Percentiles rank a stretch among this genome's conserved stretches.
Evolutionary conservation across 1,139 yeast genomes (phyloP).

Genomic region (Debaryomycetaceae sp.): DNA sequence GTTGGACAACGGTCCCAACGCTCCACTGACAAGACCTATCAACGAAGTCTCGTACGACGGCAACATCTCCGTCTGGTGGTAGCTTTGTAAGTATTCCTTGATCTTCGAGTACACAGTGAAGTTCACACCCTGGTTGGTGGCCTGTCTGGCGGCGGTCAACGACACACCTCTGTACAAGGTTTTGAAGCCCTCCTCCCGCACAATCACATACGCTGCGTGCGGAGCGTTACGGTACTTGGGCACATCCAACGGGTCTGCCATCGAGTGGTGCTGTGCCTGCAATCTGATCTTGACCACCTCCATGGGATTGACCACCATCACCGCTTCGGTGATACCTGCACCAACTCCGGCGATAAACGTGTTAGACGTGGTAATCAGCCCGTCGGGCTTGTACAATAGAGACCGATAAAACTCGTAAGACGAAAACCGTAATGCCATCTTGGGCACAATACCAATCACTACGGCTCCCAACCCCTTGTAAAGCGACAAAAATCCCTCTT

Average conservation of each 20-base stretch:
- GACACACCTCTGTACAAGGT: slow-evolving; percentile 94
- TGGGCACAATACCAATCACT: slow-evolving; percentile 94
- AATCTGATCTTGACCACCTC: slow-evolving; percentile 94
- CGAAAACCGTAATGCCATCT: slow-evolving; percentile 95
- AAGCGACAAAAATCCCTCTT: slow-evolving; percentile 81
- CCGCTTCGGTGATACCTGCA: slow-evolving; percentile 97
- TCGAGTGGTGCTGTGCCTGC: slow-evolving; percentile 92
- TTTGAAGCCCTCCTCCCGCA: slow-evolving; percentile 85
- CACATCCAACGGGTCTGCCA: slow-evolving; percentile 73
- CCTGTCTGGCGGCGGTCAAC: slow-evolving; percentile 95
- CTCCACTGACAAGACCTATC: slow-evolving; percentile 91
- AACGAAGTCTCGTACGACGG: slow-evolving; percentile 94
- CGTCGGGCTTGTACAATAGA: slow-evolving; percentile 61
- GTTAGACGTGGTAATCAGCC: slow-evolving; percentile 64
- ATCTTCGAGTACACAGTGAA: slow-evolving; percentile 91
- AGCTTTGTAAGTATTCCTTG: slow-evolving; percentile 65
- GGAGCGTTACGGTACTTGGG: slow-evolving; percentile 93
- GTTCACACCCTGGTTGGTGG: slow-evolving; percentile 97
- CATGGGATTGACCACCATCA: slow-evolving; percentile 91
- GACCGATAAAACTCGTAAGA: slow-evolving; percentile 88
- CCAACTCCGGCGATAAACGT: slow-evolving; percentile 94
- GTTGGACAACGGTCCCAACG: slow-evolving; percentile 94
- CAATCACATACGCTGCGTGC: slow-evolving; percentile 81
- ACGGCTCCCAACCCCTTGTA: slow-evolving; percentile 98
- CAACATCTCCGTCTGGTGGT: slow-evolving; percentile 61